Evolutionary conservation across 2,329 filamentous ascomycete genomes (phyloP), one percentile per base, ranked within the genome.

Genomic region (Cyphellophora europaea): DNA sequence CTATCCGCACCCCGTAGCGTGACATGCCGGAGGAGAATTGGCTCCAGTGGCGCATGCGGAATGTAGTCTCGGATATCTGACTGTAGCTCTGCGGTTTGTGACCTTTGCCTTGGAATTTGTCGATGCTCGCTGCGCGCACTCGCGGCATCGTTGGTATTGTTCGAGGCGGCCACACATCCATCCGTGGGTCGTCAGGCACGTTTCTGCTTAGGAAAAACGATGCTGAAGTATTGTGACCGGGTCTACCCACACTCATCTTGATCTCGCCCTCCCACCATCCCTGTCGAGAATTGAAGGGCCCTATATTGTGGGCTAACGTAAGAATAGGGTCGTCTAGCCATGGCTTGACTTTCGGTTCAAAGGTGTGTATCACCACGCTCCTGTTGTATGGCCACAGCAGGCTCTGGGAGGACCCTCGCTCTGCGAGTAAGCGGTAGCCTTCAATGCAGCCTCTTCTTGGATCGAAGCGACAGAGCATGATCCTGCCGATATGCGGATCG

Each of bases 391-490:
- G 61, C 83, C 83, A 93, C 3, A 68, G 58, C 41, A 77, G 64
- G 33, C 77, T 69, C 2, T 63, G 63, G 5, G 72, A 68, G 15
- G 61, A 56, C 2, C 62, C 63, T 34, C 77, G 69, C 34, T 77
- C 71, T 2, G 82, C 84, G 3, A 88, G 63, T 11, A 95, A 62
- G 11, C 79, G 73, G 53, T 88, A 86, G 3, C 76, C 86, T 58
- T 91, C 83, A 37, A 95, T 93, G 48, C 77, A 79, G 11, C 79
- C 82, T 28, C 74, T 68, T 3, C 72, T 62, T 30, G 77, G 72
- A 53, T 94, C 77, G 51, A 87, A 95, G 10, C 82, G 77, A n/a
- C 72, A 70, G 25, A 94, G 52, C 16, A 93, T 69, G 27, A 94
- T 58, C 53, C 81, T 82, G 0, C 88, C 88, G 2, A 72, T 79